Percentiles rank a stretch among this genome's conserved stretches.
Conservation (phyloP, 1,284 basidiomycete species). For the Ceratobasidium sp. region DNA sequence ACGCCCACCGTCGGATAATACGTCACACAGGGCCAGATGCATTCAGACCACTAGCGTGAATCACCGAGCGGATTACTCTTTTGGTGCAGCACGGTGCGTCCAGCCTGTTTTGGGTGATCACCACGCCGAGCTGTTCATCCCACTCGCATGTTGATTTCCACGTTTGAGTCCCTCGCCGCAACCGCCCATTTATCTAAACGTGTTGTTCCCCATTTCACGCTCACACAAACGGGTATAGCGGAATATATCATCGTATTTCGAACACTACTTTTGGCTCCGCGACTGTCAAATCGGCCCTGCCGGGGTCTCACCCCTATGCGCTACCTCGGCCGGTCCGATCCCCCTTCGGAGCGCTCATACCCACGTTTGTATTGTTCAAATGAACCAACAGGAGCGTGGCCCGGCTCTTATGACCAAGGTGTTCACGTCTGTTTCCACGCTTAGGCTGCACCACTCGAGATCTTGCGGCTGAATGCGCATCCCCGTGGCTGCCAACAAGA, state of each 20-base stretch:
- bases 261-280: conserved; percentile 9
- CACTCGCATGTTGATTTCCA: neutral
- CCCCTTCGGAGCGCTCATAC: conserved; percentile 24
- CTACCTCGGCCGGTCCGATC: conserved; percentile 3
- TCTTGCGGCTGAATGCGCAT: neutral
- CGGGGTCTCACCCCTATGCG: conserved; percentile 2
- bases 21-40: conserved; percentile 9
- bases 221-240: neutral
- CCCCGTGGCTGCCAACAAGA: neutral
- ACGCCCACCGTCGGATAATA: conserved; percentile 12
- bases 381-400: neutral
- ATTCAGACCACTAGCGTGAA: neutral
- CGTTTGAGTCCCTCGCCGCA: neutral
- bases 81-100: neutral
- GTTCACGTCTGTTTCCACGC: neutral
- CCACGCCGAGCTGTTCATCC: conserved; percentile 6
- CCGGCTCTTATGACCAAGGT: neutral
- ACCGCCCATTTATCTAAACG: neutral
- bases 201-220: neutral
- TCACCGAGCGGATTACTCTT: neutral
- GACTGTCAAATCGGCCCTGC: neutral
- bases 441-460: too few species aligned
- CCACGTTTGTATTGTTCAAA: neutral
- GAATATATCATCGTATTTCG: neutral
- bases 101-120: conserved; percentile 1